Base-by-base conservation (phyloP, 2,329 filamentous ascomycete species). In the Paraphaeosphaeria minitans region DNA sequence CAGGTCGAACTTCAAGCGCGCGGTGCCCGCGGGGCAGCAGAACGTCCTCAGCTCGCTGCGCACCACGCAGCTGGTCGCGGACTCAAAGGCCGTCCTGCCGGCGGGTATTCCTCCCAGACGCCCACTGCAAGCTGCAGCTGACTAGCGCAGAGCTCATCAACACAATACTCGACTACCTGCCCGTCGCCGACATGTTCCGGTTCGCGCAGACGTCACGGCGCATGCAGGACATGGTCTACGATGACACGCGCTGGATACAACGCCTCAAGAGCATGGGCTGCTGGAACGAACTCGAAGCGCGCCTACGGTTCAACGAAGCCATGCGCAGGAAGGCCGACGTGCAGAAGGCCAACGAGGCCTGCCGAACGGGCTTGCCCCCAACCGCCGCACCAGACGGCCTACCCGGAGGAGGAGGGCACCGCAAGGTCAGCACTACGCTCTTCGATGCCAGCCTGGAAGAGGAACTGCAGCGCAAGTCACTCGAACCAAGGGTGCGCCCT, bases 161-260 rank as follows among this genome's bases (percentile, higher is more conserved):
- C 31, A 85, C 88, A 0, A 93, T 99, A 66, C 85, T 99, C 72
- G 92, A 97, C 74, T 93, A 96, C 79, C 86, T 98, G 41, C 90
- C 92, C 41, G 85, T 97, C 29, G 81, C 89, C 60, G 94, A 97
- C 76, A 88, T 96, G 70, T 85, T 98, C 74, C 87, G 88, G 66
- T 94, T 92, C 73, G 94, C 95, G 46, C 88, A 89, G 63, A 88
- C 91, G 24, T 97, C 92, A 58, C 90, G 87, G 72, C 90, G 92
- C 60, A 87, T 98, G 84, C 89, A 90, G 73, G 95, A 99, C 79
- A 99, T 99, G 93, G 93, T 97, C 3, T 99, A 98, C 78, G 95
- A 99, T 76, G 95, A 99, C 77, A 92, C 93, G 51, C 86, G 94
- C 80, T 99, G 95, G 95, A 90, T 98, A 41, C 87, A 91, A 63